Percentiles rank a stretch among this genome's conserved stretches.
Conservation (phyloP, 257 asterid genomes). For the Solanum pimpinellifolium region DNA sequence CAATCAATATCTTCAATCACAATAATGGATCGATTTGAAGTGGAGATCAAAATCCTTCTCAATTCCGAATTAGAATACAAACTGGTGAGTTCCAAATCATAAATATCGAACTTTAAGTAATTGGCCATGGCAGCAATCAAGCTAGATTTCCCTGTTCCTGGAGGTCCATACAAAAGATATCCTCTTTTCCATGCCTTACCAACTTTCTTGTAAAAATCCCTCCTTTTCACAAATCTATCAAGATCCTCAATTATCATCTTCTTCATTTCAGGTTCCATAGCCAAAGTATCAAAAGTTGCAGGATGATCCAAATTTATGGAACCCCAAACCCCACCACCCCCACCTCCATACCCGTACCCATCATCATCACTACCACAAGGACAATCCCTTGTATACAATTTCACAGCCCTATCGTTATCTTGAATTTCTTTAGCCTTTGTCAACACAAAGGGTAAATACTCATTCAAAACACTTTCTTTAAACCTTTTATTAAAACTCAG, state of each 20-base stretch:
- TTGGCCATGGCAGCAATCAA: constrained; percentile 81
- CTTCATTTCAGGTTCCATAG: constrained; percentile 56
- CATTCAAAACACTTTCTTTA: constrained; percentile 26
- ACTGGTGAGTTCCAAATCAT: constrained; percentile 58
- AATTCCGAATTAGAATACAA: constrained; percentile 43
- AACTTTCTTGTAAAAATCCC: constrained; percentile 57
- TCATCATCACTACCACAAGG: constrained; percentile 24
- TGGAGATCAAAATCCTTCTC: constrained; percentile 48
- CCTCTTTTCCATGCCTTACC: constrained; percentile 95
- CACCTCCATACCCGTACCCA: constrained; percentile 25
- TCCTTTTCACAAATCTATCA: constrained; percentile 65
- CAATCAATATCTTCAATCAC: constrained; percentile 83
- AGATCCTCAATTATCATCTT: constrained; percentile 41
- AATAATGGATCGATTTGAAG: constrained; percentile 50
- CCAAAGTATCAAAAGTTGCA: constrained; percentile 53
- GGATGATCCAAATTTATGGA: constrained; percentile 64
- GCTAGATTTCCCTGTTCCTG: constrained; percentile 87
- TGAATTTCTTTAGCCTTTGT: constrained; percentile 40
- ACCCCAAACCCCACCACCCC: constrained; percentile 57
- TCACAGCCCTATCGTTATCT: constrained; percentile 36
- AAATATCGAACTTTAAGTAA: constrained; percentile 56
- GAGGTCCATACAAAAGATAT: constrained; percentile 73
- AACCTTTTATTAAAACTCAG: constrained; percentile 34
- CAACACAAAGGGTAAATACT: constrained; percentile 44
- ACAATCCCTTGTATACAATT: constrained; percentile 50